phyloP scores from a whole-genome alignment of 306 rosid species.

The Ziziphus jujuba region DNA sequence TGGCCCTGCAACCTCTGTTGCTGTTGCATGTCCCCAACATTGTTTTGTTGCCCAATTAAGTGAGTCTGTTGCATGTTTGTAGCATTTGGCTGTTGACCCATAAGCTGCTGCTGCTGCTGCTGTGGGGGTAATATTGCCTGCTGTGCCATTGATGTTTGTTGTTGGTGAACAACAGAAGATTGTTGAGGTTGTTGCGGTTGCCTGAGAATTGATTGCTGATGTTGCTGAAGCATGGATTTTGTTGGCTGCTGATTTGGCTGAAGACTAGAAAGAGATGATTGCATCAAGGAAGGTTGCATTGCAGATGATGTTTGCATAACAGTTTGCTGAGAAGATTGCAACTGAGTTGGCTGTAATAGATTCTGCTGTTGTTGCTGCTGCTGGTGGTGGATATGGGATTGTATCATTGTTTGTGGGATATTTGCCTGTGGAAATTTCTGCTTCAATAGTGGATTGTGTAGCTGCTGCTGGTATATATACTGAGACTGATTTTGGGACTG shows the following conservation, averaged over 20 bases:
- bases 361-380: conserved; percentile 66
- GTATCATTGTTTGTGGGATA: conserved; percentile 46
- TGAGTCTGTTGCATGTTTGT: conserved; percentile 67
- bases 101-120: conserved; percentile 65
- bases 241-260: conserved; percentile 73
- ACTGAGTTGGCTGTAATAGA: conserved; percentile 65
- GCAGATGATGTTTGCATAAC: conserved; percentile 66
- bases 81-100: conserved; percentile 62
- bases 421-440: conserved; percentile 54
- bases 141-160: conserved; percentile 60
- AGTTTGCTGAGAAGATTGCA: conserved; percentile 83
- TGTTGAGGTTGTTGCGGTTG: conserved; percentile 81
- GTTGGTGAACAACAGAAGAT: conserved; percentile 60
- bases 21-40: conserved; percentile 75
- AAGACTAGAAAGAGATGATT: conserved; percentile 52
- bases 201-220: conserved; percentile 70
- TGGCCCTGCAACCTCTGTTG: conserved; percentile 67
- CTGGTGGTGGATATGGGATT: conserved; percentile 47
- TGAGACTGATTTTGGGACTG: conserved; percentile 63
- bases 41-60: conserved; percentile 63
- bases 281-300: conserved; percentile 65
- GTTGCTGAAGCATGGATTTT: conserved; percentile 77
- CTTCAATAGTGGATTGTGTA: conserved; percentile 51
- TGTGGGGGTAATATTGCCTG: conserved; percentile 57
- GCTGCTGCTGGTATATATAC: conserved; percentile 59